Evolutionary conservation across 1,284 basidiomycete species (phyloP), one percentile per base, ranked within the genome.

Genomic region (Rhodotorula sp.): DNA sequence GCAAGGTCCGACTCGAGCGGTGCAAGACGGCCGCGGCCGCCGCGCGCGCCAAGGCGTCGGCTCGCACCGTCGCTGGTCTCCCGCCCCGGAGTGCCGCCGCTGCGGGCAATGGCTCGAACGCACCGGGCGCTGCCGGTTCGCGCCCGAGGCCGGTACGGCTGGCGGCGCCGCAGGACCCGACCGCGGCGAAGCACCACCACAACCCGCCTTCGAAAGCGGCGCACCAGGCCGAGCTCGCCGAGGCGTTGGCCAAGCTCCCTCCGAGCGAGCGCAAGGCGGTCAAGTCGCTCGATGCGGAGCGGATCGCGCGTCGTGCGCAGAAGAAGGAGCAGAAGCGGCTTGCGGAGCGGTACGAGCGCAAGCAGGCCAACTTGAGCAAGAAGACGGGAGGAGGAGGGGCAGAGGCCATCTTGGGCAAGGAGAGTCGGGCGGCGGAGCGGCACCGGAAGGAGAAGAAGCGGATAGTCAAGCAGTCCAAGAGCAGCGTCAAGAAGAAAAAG

Each of bases 191-290:
- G 64, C 61, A 55, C 49, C 37, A 51, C 37, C 63, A 45, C 49
- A 17, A 29, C 33, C 30, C 33, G 66, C 17, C 53, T n/a, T 26
- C 24, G 53, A 29, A 26, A 20, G 29, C 55, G 12, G 67, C 64
- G 37, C 71, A 74, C 53, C 70, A 72, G 51, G 66, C 60, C 44
- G 60, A 70, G 57, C 86, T 95, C 3, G 94, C 93, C 8, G 86
- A 86, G 72, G 88, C 88, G 78, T 83, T 96, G 55, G 87, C 85
- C 45, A 84, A 87, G 60, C 82, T 95, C 49, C 85, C 88, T n/a
- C 94, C 94, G 80, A 89, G 91, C 18, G 89, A 90, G 72, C 86
- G 94, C 68, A 95, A 95, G 82, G 83, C 86, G 56, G 87, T 84
- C 76, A 97, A 97, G 82, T 84, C 87, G 0, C 78, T 84, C 24